Evolutionary conservation across 2,329 filamentous ascomycete genomes (phyloP), one percentile per base, ranked within the genome.

Genomic region (Scedosporium minutisporum): DNA sequence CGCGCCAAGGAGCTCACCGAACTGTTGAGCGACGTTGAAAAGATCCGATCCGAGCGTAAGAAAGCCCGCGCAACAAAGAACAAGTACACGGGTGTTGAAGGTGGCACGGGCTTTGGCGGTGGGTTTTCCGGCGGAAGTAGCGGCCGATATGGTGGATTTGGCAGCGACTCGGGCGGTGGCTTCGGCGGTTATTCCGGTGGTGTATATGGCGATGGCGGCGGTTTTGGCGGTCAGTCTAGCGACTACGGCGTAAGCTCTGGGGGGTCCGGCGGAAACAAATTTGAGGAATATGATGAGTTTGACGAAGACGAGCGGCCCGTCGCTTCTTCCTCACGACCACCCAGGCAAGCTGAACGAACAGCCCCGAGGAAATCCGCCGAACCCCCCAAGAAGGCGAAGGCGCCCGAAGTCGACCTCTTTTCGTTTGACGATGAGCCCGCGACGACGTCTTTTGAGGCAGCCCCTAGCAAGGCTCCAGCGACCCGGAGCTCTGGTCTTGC

Each of bases 201-300:
- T 61, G 93, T 99, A 0, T 97, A 95, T 71, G 93, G 93, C n/a
- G 93, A 97, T 71, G 93, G 93, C 23, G 93, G 93, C 65, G 93
- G 93, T 16, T 97, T 96, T 69, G 91, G 93, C 51, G 92, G 93
- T 2, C 86, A 91, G 70, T 74, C 81, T 21, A 84, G 81, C 68
- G 89, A 91, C 60, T 96, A 89, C 76, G 82, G 86, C 64, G 87
- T 90, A 68, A 77, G 84, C 64, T 33, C 29, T 57, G 46, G 46
- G 4, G 80, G 68, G 12, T 66, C 79, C 68, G 78, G 87, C 63
- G 79, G 82, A 62, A 92, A 96, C 67, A 85, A 88, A 66, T 99
- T 97, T 68, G 93, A 97, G 68, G 95, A 97, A 75, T 99, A 99
- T 70, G 93, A 99, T 71, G 95, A 99, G 75, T 93, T 88, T 70